phyloP scores from a whole-genome alignment of 164 flowering plant genomes.

The Macadamia tetraphylla region DNA sequence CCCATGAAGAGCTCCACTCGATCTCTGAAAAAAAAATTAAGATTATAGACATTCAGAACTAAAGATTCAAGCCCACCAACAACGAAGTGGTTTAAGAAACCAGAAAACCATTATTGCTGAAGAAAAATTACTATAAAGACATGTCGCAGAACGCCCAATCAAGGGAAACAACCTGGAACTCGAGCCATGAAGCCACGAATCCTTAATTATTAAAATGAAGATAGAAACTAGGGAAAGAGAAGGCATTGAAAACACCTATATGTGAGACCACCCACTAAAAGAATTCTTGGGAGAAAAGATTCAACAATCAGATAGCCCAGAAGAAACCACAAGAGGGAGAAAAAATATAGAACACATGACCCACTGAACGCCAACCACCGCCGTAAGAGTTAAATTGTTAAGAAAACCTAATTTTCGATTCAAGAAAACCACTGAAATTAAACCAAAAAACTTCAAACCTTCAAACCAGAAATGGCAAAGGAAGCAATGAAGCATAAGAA shows the following conservation, averaged over 20 bases:
- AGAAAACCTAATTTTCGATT: not conserved
- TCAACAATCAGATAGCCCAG: conserved; percentile 10
- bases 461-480: not conserved
- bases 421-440: too few species aligned
- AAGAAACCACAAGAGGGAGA: not conserved
- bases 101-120: not conserved
- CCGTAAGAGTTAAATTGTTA: not conserved
- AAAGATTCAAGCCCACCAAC: not conserved
- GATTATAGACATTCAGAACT: conserved; percentile 1
- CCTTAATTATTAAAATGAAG: too few species aligned
- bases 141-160: not conserved
- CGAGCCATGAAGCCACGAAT: not conserved
- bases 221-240: too few species aligned
- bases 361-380: not conserved
- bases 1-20: conserved; percentile 46
- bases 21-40: conserved; percentile 29
- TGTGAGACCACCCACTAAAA: not conserved
- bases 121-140: not conserved
- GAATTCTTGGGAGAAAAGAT: not conserved
- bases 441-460: not conserved
- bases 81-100: not conserved
- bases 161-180: not conserved
- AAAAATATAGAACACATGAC: not conserved
- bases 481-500: not conserved
- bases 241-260: not conserved